Evolutionary conservation across 2,329 filamentous ascomycete species (phyloP).

Genomic region (Phyllosticta citrichinensis): DNA sequence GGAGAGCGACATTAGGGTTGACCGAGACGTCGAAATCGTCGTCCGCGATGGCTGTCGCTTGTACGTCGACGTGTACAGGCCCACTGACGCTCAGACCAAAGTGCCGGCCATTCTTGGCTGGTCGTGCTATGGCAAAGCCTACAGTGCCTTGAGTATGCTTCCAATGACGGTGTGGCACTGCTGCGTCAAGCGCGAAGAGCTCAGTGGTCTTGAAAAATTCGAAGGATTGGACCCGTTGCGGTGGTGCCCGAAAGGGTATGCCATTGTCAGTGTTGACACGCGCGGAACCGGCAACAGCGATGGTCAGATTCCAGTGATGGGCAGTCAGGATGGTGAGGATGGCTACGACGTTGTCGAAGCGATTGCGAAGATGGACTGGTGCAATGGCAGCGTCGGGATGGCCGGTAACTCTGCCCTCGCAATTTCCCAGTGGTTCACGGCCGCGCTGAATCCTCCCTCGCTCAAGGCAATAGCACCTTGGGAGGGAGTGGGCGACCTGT

Average conservation of each 20-base stretch:
- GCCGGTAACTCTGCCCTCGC: conserved; percentile 37
- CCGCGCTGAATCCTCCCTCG: conserved; percentile 31
- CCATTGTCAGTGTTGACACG: conserved; percentile 25
- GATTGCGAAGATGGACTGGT: conserved; percentile 34
- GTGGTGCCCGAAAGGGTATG: conserved; percentile 26
- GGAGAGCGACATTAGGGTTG: conserved; percentile 31
- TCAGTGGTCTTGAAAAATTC: conserved; percentile 32
- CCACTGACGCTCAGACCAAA: conserved; percentile 22
- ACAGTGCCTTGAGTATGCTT: conserved; percentile 29
- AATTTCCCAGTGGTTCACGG: conserved; percentile 35
- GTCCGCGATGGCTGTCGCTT: conserved; percentile 34
- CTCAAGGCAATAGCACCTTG: conserved; percentile 37
- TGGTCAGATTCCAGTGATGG: conserved; percentile 29
- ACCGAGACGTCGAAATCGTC: conserved; percentile 36
- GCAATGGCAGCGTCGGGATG: conserved; percentile 35
- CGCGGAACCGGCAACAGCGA: conserved; percentile 25
- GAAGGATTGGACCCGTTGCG: conserved; percentile 33
- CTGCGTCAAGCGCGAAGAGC: conserved; percentile 21
- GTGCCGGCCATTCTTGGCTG: conserved; percentile 37
- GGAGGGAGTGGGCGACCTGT: conserved; percentile 40
- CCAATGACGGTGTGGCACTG: conserved; percentile 31
- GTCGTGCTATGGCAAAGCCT: conserved; percentile 39
- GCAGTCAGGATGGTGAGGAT: conserved; percentile 36
- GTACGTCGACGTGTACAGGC: conserved; percentile 38
- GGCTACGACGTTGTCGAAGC: conserved; percentile 37